Base-by-base conservation (phyloP, 2,329 filamentous ascomycete species). In the Aspergillus neoniger region DNA sequence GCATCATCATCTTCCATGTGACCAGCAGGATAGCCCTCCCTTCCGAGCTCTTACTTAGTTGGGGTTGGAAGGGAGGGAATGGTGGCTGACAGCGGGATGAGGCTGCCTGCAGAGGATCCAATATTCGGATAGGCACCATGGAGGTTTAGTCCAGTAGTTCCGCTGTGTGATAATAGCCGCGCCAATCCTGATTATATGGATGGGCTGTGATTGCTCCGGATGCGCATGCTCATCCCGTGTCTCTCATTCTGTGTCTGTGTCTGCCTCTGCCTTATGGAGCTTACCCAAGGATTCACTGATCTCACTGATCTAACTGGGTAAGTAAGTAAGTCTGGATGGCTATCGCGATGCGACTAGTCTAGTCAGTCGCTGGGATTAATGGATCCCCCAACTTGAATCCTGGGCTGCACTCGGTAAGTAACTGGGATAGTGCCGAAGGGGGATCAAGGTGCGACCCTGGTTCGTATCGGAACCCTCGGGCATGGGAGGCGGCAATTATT, bases 401-500 rank as follows among this genome's bases (percentile, higher is more conserved):
- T 41, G 14, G 15, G 48, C 30, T 44, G 54, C 53, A 57, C 17
- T 50, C 47, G 47, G 47, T 30, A 23, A 21, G 47, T 28, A 23
- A 23, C 50, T 52, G 58, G 61, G 56, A 63, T 63, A 53, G 50
- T 61, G 57, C 57, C 57, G 52, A 55, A 50, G 38, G 36, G 32
- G 15, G 39, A 54, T 38, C 58, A 56, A 38, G 59, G 50, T 47
- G 47, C 19, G 52, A 56, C 60, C 60, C 52, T 56, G 60, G 60
- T 49, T 51, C 52, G 43, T 58, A 56, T 52, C 58, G 58, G 58
- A 47, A 63, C 19, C 44, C 57, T 51, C 55, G 49, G 57, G 57
- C 54, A 59, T 59, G 60, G 47, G 48, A 36, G 60, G 47, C 62
- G 59, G 62, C 57, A 64, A 63, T 62, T 56, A 57, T 54, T 56